Base-by-base conservation (phyloP, 192 early-diverging fungal genomes). In the Backusella circina region DNA sequence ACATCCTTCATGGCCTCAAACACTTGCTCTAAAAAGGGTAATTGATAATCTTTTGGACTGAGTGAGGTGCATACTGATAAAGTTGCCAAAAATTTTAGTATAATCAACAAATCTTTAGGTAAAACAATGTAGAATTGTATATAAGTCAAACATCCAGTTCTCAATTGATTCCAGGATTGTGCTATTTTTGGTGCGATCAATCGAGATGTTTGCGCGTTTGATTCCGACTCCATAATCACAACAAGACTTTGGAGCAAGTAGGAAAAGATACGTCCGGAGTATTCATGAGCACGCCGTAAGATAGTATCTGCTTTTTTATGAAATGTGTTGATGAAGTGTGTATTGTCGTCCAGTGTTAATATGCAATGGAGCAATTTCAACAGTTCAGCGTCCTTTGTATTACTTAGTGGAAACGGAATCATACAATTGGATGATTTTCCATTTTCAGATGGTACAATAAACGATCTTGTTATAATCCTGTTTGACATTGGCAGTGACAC, bases 51-150 rank as follows among this genome's bases (percentile, higher is more conserved):
- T 0, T 74, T 64, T 28, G 36, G 23, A 10, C 6, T 13, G 1
- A 31, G 26, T 10, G 73, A 38, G n/a, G 4, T 31, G 2, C 9
- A n/a, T 21, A 0, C 21, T 41, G 18, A 16, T 28, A 74, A 35
- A n/a, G 16, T 9, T 16, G 18, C 33, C 15, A 65, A 35, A 16
- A 67, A 28, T 9, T 44, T 5, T 31, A 74, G 0, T 3, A 74
- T 1, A 9, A 39, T 31, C 8, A 74, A 31, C n/a, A 74, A 31
- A 32, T 74, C 73, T 67, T 66, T 28, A 7, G 73, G 73, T 21
- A 31, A 13, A 1, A 23, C n/a, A 0, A 65, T 66, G 15, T 74
- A 74, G 1, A 38, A 28, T 16, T 66, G 36, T 31, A 50, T 65
- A 26, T 47, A 65, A 0, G 36, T 30, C 16, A 28, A 7, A 1